Base-by-base conservation (phyloP, 106 monocot genomes). In the Iris macrosiphon region DNA sequence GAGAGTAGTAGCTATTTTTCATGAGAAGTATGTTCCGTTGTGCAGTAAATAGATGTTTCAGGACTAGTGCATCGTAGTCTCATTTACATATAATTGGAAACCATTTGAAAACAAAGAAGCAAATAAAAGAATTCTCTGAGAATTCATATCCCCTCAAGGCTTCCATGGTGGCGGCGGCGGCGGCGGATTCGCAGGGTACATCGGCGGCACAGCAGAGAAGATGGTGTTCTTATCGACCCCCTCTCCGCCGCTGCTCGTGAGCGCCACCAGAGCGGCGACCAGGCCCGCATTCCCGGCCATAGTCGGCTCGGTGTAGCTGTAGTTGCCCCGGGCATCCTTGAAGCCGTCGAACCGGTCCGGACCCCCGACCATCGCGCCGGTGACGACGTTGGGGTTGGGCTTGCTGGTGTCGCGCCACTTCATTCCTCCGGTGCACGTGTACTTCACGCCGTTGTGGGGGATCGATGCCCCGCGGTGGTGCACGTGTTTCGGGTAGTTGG, bases 391-490 rank as follows among this genome's bases (percentile, higher is more conserved):
- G 4, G 92, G 92, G 45, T 92, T 79, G 1, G 79, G 69, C 16
- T 49, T 29, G 31, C 43, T 59, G 52, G 66, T 21, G 55, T 82
- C 64, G 0, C 62, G 53, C 92, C 92, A 92, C 42, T 86, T 82
- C 53, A 16, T 68, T 3, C 86, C 92, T 14, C 73, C 82, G 0
- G 45, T 76, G 79, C 92, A 86, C 4, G 82, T 70, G 57, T 86
- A 82, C 50, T 77, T 92, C 30, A 47, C 54, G 2, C 79, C 82
- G 58, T 87, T 61, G 57, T 62, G 17, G 0, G 92, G 92, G 30
- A 72, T 92, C 4, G 92, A 92, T 10, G 92, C 82, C 1, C 82
- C 92, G 0, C 86, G 79, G 66, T 86, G 92, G 76, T 92, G 86
- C 22, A 87, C 68, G 31, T 76, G 82, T 15, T 48, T 70, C 7